A percentile compares a stretch with the other conserved stretches of the same genome.
These are phyloP conservation scores for Lyophyllum decastes DNA, from an alignment of 768 basidiomycete species.

Conservation along the genomic window DNA sequence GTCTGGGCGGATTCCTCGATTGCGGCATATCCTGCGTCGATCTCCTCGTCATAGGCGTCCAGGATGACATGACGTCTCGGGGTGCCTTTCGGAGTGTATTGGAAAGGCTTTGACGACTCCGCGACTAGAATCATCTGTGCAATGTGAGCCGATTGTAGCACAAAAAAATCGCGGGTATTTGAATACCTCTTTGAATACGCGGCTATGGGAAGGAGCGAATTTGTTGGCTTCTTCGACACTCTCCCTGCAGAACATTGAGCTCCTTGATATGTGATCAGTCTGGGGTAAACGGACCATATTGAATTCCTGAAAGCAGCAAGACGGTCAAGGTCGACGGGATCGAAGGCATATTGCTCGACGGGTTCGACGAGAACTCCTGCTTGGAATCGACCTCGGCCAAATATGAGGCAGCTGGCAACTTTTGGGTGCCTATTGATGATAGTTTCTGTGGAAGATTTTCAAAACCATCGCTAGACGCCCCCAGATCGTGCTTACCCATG, in stretches of 20 bases:
- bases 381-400: conserved; percentile 41
- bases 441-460: conserved; percentile 14
- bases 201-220: conserved; percentile 41
- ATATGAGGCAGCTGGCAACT: conserved; percentile 34
- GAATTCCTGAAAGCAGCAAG: conserved; percentile 32
- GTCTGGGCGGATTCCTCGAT: conserved; percentile 32
- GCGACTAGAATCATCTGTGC: conserved; percentile 43
- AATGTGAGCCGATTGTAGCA: neutral
- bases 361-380: conserved; percentile 44
- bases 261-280: neutral
- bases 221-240: conserved; percentile 39
- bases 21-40: conserved; percentile 34
- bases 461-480: no score
- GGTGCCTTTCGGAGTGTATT: conserved; percentile 28
- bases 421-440: conserved; percentile 35
- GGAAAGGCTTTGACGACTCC: conserved; percentile 34
- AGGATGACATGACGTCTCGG: conserved; percentile 37
- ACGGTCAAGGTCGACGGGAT: conserved; percentile 26
- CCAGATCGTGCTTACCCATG: conserved; percentile 24
- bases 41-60: conserved; percentile 40
- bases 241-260: conserved; percentile 29
- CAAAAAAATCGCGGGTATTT: neutral
- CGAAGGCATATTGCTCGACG: conserved; percentile 24
- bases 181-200: conserved; percentile 45
- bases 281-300: conserved; percentile 30